These are phyloP conservation scores for Ettlia oleoabundans DNA, from an alignment of 139 green algal genomes.

Conservation along the genomic window DNA sequence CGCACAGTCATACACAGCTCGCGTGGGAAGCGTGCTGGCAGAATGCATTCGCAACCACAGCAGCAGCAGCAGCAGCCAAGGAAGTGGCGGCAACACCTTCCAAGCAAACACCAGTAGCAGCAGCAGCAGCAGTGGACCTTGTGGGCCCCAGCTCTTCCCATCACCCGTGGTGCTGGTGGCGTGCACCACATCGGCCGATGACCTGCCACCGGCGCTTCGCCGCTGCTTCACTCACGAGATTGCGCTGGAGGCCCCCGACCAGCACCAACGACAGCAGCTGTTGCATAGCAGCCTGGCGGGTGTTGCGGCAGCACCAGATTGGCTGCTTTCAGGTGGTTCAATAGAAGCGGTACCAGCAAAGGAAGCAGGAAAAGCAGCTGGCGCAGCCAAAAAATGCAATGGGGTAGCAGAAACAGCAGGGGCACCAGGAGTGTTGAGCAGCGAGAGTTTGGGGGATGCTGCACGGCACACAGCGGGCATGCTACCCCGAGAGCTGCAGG, in stretches of 20 bases:
- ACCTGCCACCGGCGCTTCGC: conserved; percentile 69
- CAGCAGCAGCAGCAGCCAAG: conserved; percentile 6
- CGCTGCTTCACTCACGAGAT: conserved; percentile 90
- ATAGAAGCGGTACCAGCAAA: background rate
- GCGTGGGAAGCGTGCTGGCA: conserved; percentile 48
- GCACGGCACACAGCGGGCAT: conserved; percentile 80
- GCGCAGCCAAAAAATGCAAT: background rate
- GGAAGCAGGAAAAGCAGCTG: background rate
- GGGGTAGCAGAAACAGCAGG: background rate
- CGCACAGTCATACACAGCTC: conserved; percentile 25
- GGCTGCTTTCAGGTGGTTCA: background rate
- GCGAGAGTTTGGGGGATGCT: conserved; percentile 31
- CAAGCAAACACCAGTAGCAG: background rate
- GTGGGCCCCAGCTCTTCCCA: background rate
- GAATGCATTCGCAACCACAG: conserved; percentile 35
- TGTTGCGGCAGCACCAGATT: conserved; percentile 37
- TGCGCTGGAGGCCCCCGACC: conserved; percentile 49
- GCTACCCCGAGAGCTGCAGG: conserved; percentile 72
- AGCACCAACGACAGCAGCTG: conserved; percentile 45
- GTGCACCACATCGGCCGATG: conserved; percentile 42
- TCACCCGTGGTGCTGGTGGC: conserved; percentile 71
- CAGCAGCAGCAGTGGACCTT: background rate
- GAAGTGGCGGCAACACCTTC: background rate
- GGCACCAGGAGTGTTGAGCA: background rate
- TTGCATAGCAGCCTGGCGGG: conserved; percentile 47